Percentiles rank a stretch among this genome's conserved stretches.
Conservation (phyloP, 345 rosid species). For the Camelina neglecta region DNA sequence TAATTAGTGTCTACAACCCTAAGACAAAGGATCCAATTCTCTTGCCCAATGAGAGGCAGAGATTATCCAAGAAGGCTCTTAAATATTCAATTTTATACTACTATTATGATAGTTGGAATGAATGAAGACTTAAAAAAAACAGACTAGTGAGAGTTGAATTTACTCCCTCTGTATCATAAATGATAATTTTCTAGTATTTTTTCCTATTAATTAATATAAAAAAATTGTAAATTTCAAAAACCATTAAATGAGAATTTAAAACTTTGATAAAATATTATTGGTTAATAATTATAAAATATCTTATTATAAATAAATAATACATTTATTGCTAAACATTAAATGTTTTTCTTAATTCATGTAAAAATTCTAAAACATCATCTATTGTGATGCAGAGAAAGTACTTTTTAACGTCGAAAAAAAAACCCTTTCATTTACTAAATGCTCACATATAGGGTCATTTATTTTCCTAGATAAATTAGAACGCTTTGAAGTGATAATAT, state of each 20-base stretch:
- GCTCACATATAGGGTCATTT: not conserved
- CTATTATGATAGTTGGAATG: not conserved
- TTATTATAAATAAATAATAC: no score
- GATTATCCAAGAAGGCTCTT: slow-evolving; percentile 27
- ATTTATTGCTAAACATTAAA: no score
- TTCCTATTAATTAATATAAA: no score
- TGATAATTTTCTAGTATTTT: no score
- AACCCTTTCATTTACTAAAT: slow-evolving; percentile 5
- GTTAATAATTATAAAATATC: no score
- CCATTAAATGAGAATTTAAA: no score
- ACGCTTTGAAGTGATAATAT: not conserved
- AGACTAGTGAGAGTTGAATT: not conserved
- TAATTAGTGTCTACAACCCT: slow-evolving; percentile 45
- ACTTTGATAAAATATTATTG: no score
- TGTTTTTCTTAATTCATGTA: no score
- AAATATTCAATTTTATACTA: not conserved
- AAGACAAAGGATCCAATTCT: slow-evolving; percentile 47
- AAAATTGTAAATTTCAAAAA: no score
- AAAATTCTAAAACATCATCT: no score
- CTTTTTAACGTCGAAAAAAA: not conserved
- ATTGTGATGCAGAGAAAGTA: no score
- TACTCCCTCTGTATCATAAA: no score
- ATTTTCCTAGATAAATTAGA: slow-evolving; percentile 4
- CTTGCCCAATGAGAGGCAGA: slow-evolving; percentile 42
- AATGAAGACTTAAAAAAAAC: not conserved